phyloP scores from a whole-genome alignment of 2,329 filamentous ascomycete genomes.

The Teratosphaeriaceae sp. region DNA sequence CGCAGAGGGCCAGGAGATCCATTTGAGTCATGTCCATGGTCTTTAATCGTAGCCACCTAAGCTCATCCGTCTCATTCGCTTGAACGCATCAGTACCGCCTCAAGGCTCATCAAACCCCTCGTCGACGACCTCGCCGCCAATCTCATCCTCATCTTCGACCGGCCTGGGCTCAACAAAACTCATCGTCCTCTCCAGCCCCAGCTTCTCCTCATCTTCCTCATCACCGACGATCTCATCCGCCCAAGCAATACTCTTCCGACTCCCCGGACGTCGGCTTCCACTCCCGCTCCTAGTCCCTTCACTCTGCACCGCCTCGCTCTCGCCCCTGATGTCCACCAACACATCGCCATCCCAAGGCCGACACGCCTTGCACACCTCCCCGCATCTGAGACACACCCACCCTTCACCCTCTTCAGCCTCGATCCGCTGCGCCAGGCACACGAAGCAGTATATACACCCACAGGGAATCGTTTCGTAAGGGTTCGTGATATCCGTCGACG shows the following conservation, averaged over 20 bases:
- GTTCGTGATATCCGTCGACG: constrained; percentile 90
- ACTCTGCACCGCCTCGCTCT: constrained; percentile 6
- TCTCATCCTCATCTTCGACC: constrained; percentile 21
- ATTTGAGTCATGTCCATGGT: too few relatives aligned
- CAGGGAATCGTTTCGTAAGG: constrained; percentile 89
- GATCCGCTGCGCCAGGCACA: constrained; percentile 83
- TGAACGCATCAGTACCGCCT: too few relatives aligned
- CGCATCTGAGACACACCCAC: constrained; percentile 86
- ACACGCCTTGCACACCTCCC: constrained; percentile 75
- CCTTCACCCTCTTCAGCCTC: constrained; percentile 92
- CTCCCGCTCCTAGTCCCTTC: neutral
- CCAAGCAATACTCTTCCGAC: constrained; percentile 26
- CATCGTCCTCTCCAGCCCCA: constrained; percentile 12
- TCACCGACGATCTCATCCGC: constrained; percentile 26
- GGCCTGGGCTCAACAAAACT: constrained; percentile 24
- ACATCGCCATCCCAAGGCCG: constrained; percentile 90
- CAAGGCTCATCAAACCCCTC: constrained; percentile 16
- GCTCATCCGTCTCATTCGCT: neutral
- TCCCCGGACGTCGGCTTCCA: constrained; percentile 13
- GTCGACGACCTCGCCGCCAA: constrained; percentile 18
- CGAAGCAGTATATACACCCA: constrained; percentile 91
- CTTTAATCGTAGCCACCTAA: neutral
- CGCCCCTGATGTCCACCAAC: constrained; percentile 34
- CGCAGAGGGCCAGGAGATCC: too few relatives aligned
- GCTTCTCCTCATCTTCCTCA: constrained; percentile 17